These are phyloP conservation scores for Taxawa tesnikishii DNA, from an alignment of 2,329 filamentous ascomycete species.

Conservation along the genomic window DNA sequence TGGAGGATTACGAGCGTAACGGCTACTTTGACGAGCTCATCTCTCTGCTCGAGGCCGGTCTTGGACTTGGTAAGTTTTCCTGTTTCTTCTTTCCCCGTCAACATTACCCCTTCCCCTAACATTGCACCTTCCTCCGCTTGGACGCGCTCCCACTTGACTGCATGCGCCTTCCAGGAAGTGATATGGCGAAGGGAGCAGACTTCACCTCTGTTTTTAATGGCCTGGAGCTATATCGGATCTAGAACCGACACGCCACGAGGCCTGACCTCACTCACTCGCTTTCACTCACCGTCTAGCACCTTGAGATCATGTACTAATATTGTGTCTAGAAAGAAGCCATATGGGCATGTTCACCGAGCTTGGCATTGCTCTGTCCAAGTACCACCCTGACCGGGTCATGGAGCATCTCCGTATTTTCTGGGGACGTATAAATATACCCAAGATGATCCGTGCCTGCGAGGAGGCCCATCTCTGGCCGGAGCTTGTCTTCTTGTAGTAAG, in stretches of 20 bases:
- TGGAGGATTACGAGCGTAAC: constrained; percentile 92
- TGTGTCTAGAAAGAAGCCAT: constrained; percentile 51
- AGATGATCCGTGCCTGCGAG: constrained; percentile 88
- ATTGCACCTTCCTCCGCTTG: too few relatives aligned
- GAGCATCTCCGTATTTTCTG: constrained; percentile 98
- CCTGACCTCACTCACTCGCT: too few relatives aligned
- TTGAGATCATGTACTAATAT: too few relatives aligned
- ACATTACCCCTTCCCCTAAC: too few relatives aligned
- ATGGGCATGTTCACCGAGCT: constrained; percentile 97
- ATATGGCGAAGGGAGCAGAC: too few relatives aligned
- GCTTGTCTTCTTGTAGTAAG: constrained; percentile 77
- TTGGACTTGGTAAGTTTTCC: constrained; percentile 67
- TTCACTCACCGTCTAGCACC: too few relatives aligned
- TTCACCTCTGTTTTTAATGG: too few relatives aligned
- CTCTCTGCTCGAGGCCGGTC: constrained; percentile 79
- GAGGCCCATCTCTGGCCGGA: constrained; percentile 96
- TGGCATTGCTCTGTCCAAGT: constrained; percentile 84
- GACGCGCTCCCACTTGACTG: too few relatives aligned
- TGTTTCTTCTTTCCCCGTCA: too few relatives aligned
- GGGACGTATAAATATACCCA: constrained; percentile 94
- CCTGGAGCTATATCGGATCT: too few relatives aligned
- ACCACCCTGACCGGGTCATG: constrained; percentile 92
- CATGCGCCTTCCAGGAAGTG: too few relatives aligned
- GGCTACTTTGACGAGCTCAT: constrained; percentile 99
- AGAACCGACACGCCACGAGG: too few relatives aligned